Evolutionary conservation across 352 stramenopile species (phyloP), one percentile per base, ranked within the genome.

Genomic region (Thraustotheca clavata): DNA sequence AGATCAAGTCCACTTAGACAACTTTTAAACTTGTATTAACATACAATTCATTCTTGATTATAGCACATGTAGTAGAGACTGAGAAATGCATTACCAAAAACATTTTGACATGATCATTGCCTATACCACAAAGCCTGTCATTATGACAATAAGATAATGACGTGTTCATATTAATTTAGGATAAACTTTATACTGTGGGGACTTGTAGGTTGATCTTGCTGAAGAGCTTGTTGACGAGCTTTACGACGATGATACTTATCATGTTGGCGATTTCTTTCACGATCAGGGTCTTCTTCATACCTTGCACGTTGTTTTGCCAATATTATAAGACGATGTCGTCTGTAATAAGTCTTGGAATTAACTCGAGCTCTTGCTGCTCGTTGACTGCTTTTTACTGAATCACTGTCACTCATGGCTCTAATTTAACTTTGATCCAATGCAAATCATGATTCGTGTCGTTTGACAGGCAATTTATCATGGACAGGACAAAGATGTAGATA

Each of bases 1-100:
- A 83, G 69, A 33, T 57, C 38, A 67, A 67, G 59, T 22, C n/a
- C 6, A 47, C 20, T 34, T n/a, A 59, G 49, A 48, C 38, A 34
- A 38, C 20, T 11, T n/a, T 12, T 8, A 12, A 31, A 59, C 40
- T 54, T 29, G 22, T 14, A 20, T n/a, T n/a, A n/a, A n/a, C n/a
- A n/a, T n/a, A n/a, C n/a, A n/a, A n/a, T n/a, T n/a, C n/a, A n/a
- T n/a, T n/a, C n/a, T n/a, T n/a, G n/a, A n/a, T n/a, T n/a, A n/a
- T n/a, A n/a, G n/a, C n/a, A n/a, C n/a, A n/a, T n/a, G n/a, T n/a
- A n/a, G n/a, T n/a, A n/a, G n/a, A n/a, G n/a, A n/a, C n/a, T n/a
- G n/a, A n/a, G n/a, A n/a, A n/a, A n/a, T n/a, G n/a, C n/a, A n/a
- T n/a, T n/a, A n/a, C n/a, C n/a, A n/a, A n/a, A n/a, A n/a, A n/a